A percentile compares a stretch with the other conserved stretches of the same genome.
phyloP scores from a whole-genome alignment of 1,284 basidiomycete species.

The Cryptococcus sp. region DNA sequence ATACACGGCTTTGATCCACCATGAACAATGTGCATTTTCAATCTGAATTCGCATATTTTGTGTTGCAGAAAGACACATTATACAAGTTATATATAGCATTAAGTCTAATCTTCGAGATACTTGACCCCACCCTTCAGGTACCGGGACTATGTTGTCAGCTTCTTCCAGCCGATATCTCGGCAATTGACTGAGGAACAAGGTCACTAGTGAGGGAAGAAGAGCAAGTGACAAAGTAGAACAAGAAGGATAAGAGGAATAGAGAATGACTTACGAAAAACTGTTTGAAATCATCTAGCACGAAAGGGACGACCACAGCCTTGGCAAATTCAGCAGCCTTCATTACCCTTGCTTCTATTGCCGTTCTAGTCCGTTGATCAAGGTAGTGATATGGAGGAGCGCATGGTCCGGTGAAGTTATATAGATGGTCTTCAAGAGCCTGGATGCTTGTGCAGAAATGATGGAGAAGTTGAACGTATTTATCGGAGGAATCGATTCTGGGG shows the following conservation, averaged over 20 bases:
- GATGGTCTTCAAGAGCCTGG: slow-evolving; percentile 83
- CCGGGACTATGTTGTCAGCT: slow-evolving; percentile 19
- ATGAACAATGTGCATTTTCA: no score
- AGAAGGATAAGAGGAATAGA: neutral
- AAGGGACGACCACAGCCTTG: slow-evolving; percentile 79
- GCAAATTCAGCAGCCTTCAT: slow-evolving; percentile 84
- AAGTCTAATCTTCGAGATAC: slow-evolving; percentile 38
- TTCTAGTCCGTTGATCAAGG: slow-evolving; percentile 62
- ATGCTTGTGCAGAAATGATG: slow-evolving; percentile 67
- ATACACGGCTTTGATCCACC: no score
- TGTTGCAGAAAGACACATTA: no score
- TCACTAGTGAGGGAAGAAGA: no score
- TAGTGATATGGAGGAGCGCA: slow-evolving; percentile 63
- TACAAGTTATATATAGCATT: no score
- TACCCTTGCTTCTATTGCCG: slow-evolving; percentile 67
- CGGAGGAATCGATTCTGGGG: slow-evolving; percentile 77
- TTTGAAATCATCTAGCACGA: slow-evolving; percentile 68
- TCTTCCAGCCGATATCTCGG: slow-evolving; percentile 8
- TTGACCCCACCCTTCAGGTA: slow-evolving; percentile 37
- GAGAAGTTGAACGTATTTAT: slow-evolving; percentile 75
- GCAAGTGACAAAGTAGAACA: neutral
- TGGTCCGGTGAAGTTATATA: slow-evolving; percentile 59
- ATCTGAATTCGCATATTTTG: no score
- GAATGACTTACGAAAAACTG: slow-evolving; percentile 65
- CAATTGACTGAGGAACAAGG: no score